Evolutionary conservation across 78 protist genomes (phyloP), one percentile per base, ranked within the genome.

Genomic region (Mastigamoeba balamuthi): DNA sequence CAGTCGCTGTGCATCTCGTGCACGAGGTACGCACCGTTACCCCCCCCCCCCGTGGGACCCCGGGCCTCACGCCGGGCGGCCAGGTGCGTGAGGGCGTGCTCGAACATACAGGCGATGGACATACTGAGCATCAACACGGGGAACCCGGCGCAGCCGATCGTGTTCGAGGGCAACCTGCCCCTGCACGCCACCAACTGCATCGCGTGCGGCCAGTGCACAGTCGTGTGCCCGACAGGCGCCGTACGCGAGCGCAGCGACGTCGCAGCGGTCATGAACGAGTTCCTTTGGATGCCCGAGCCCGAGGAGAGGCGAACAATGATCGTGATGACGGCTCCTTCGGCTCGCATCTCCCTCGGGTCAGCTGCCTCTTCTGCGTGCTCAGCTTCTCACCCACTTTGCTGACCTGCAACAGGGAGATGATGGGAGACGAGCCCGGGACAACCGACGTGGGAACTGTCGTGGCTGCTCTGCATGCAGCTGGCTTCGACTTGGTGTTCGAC

Each of bases 401-500:
- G n/a, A n/a, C n/a, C n/a, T 67, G 64, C 5, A n/a, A n/a, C n/a
- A n/a, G n/a, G n/a, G n/a, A n/a, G n/a, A n/a, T n/a, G n/a, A n/a
- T n/a, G n/a, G n/a, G n/a, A n/a, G n/a, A n/a, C n/a, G n/a, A n/a
- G n/a, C n/a, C n/a, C n/a, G n/a, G n/a, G n/a, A n/a, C n/a, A n/a
- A n/a, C n/a, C n/a, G n/a, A n/a, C n/a, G n/a, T n/a, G n/a, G n/a
- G n/a, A n/a, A n/a, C n/a, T 48, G 8, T 72, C 36, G 90, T 81
- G 40, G 23, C 44, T 8, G 89, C 76, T 23, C 44, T 78, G 23
- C 4, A 41, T 28, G 23, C 4, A 0, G 28, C 73, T 30, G 89
- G 89, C 25, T 73, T 69, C 66, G 70, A 78, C 71, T 53, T 66
- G 27, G 90, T 86, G 30, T 76, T 86, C 41, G 91, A 86, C 68